Conservation (phyloP, 805 yeast genomes). For the Suhomyces prunicola region DNA sequence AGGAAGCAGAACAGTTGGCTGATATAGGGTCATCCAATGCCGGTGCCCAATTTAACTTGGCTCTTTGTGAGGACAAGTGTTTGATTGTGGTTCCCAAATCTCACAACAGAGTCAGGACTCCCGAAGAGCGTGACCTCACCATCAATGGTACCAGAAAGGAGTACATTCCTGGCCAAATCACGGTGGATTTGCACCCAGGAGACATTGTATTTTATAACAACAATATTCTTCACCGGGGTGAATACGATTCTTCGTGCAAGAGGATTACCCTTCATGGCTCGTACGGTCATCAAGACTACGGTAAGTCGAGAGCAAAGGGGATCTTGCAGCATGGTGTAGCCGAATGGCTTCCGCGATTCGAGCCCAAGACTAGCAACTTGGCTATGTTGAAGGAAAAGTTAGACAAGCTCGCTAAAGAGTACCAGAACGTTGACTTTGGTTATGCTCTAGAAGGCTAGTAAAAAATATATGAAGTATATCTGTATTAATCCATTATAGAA, state of each 20-base stretch:
- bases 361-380: slow-evolving; percentile 29
- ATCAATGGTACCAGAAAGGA: slow-evolving; percentile 30
- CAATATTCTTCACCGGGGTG: slow-evolving; percentile 49
- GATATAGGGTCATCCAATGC: slow-evolving; percentile 36
- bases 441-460: slow-evolving; percentile 34
- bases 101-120: slow-evolving; percentile 44
- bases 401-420: slow-evolving; percentile 26
- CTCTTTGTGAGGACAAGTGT: slow-evolving; percentile 45
- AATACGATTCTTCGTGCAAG: slow-evolving; percentile 34
- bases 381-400: slow-evolving; percentile 26
- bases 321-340: slow-evolving; percentile 53
- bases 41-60: slow-evolving; percentile 51
- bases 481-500: no score
- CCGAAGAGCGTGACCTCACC: slow-evolving; percentile 41
- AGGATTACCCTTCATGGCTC: slow-evolving; percentile 51
- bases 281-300: slow-evolving; percentile 43
- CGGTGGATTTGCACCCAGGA: slow-evolving; percentile 45
- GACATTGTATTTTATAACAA: slow-evolving; percentile 50
- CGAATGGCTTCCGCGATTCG: slow-evolving; percentile 41
- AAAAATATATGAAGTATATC: no score
- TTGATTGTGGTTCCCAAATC: slow-evolving; percentile 49
- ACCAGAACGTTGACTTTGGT: slow-evolving; percentile 32
- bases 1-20: slow-evolving; percentile 40
- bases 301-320: slow-evolving; percentile 45
- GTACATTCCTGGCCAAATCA: slow-evolving; percentile 36